Evolutionary conservation across 305 asterid species (phyloP), one percentile per base, ranked within the genome.

Genomic region (Fraxinus baroniana): DNA sequence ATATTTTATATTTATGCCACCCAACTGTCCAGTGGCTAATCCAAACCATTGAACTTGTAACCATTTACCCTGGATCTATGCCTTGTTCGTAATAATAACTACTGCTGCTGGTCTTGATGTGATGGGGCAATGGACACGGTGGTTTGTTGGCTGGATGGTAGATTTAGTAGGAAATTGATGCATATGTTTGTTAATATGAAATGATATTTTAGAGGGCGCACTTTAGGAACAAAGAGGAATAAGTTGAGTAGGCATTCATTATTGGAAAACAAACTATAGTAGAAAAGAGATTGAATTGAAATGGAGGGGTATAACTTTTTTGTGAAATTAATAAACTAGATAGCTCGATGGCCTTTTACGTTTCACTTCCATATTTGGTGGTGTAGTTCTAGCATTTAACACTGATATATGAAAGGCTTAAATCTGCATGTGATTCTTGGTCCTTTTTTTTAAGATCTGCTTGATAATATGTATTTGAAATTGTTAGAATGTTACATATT

Each of bases 401-500:
- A 28, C 35, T 64, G 73, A 22, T 12, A 24, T 64, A 22, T 3
- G n/a, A 22, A 24, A 10, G 35, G 80, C 44, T 1, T 79, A 35
- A 57, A 78, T 33, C 57, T 79, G 35, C 78, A 49, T 71, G 74
- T 55, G 66, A 24, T 44, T 7, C 80, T 64, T 71, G 30, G 22
- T 76, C n/a, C 55, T 41, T 41, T 41, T 41, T 41, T 41, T 41
- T 41, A 9, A 52, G 20, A 24, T 71, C 44, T 73, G 30, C 78
- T 76, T 26, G 52, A 78, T 81, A 76, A 37, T 41, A 13, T 32
- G 32, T 66, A 74, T 49, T 26, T 57, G 60, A 46, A 55, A 55
- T 75, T 18, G 24, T 73, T 22, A 60, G 55, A 44, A 70, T 73
- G 78, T 37, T 74, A 66, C 72, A 77, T 70, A 33, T 62, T 64